A percentile compares a stretch with the other conserved stretches of the same genome.
These are phyloP conservation scores for Microcos paniculata DNA, from an alignment of 345 rosid genomes.

Conservation along the genomic window DNA sequence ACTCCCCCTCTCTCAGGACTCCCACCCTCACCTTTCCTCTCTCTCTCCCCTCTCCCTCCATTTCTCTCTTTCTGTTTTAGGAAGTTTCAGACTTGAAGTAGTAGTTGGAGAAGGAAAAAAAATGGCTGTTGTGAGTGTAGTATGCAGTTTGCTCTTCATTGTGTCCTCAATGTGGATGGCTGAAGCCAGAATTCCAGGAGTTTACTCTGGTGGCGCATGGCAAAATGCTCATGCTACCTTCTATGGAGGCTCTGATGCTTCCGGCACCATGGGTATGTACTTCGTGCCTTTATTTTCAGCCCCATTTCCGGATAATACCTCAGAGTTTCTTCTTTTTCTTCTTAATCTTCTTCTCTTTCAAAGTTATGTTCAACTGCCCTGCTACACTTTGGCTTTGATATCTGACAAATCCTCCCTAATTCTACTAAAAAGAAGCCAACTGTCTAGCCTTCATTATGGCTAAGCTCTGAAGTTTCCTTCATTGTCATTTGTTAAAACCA, in stretches of 20 bases:
- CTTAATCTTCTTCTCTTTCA: neutral
- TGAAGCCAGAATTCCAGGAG: slow-evolving; percentile 79
- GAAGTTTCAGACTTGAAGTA: neutral
- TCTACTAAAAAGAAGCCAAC: neutral
- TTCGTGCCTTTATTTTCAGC: neutral
- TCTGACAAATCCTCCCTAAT: neutral
- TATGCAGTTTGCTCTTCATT: slow-evolving; percentile 20
- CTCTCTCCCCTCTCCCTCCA: neutral
- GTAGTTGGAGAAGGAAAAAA: neutral
- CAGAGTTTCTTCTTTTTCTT: neutral
- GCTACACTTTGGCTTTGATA: neutral
- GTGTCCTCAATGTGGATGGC: slow-evolving; percentile 26
- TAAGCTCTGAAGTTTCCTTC: neutral
- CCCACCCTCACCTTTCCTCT: neutral
- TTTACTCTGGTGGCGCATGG: slow-evolving; percentile 66
- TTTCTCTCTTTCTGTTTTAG: neutral
- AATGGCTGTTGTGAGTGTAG: slow-evolving; percentile 14
- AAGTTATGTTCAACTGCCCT: neutral
- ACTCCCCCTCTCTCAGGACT: neutral
- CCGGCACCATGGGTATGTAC: slow-evolving; percentile 80
- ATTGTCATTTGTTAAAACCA: neutral
- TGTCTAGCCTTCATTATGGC: neutral
- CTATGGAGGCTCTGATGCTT: slow-evolving; percentile 86
- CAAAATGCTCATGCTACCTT: slow-evolving; percentile 86
- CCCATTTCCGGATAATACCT: neutral